These are phyloP conservation scores for Asterochloris sp. DNA, from an alignment of 139 green algal genomes.

Conservation along the genomic window DNA sequence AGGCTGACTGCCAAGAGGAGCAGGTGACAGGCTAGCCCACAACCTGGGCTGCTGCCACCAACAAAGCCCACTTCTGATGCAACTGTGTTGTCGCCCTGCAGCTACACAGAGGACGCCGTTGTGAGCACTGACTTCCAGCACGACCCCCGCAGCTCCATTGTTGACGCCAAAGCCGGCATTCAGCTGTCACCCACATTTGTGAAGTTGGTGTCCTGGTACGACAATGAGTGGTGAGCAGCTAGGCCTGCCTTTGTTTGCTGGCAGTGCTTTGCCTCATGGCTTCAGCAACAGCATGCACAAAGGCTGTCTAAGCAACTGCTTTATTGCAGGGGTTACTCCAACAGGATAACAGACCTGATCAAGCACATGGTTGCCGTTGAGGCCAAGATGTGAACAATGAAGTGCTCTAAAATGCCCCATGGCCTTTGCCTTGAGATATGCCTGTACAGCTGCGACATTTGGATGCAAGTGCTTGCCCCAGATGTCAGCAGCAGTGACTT, in stretches of 20 bases:
- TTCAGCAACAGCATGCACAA: not conserved
- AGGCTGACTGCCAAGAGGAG: no score
- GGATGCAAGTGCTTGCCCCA: no score
- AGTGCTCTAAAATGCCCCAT: no score
- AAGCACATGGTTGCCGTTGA: slow-evolving; percentile 41
- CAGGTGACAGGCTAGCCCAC: no score
- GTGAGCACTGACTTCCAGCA: slow-evolving; percentile 89
- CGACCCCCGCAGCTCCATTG: slow-evolving; percentile 78
- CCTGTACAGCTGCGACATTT: no score
- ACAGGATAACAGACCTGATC: slow-evolving; percentile 53
- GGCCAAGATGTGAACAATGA: no score
- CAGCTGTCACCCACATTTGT: slow-evolving; percentile 84
- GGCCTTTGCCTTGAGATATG: no score
- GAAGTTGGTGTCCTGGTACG: slow-evolving; percentile 96
- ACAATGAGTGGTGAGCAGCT: slow-evolving; percentile 79
- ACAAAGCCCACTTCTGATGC: not conserved
- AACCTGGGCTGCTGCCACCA: no score
- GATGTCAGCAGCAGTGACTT: no score
- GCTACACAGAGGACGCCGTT: slow-evolving; percentile 90
- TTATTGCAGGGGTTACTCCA: slow-evolving; percentile 50
- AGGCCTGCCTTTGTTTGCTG: slow-evolving; percentile 10
- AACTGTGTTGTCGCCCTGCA: slow-evolving; percentile 3
- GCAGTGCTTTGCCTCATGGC: not conserved
- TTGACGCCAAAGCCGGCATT: slow-evolving; percentile 91
- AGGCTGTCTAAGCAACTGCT: not conserved